Conservation (phyloP, 805 yeast genomes). For the Metschnikowia koreensis region DNA sequence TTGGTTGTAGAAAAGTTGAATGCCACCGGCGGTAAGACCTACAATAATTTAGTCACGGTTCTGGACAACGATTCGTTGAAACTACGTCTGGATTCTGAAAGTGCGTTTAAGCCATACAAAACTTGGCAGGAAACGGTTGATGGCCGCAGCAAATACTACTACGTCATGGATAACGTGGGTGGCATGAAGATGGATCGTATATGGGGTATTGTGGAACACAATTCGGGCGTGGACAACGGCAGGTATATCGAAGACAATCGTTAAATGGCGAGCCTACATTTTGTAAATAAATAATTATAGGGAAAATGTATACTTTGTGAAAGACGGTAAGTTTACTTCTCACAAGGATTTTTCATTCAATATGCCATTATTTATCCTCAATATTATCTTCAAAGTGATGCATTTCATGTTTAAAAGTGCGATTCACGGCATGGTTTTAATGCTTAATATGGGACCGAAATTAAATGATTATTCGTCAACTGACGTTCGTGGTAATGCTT, state of each 20-base stretch:
- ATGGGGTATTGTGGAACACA: slow-evolving; percentile 77
- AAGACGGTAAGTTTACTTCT: no score
- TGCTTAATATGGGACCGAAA: no score
- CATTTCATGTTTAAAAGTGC: no score
- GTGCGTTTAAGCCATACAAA: slow-evolving; percentile 26
- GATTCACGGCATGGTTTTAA: no score
- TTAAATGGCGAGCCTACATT: not conserved
- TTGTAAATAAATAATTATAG: not conserved
- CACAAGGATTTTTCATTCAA: no score
- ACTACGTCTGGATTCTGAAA: slow-evolving; percentile 23
- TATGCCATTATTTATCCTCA: no score
- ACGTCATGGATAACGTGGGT: slow-evolving; percentile 71
- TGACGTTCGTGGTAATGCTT: no score
- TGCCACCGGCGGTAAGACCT: slow-evolving; percentile 62
- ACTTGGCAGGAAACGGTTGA: slow-evolving; percentile 40
- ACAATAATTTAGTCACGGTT: slow-evolving; percentile 58
- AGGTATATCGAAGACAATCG: slow-evolving; percentile 33
- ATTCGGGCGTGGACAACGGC: slow-evolving; percentile 67
- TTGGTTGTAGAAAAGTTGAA: slow-evolving; percentile 67
- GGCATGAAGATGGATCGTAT: slow-evolving; percentile 81
- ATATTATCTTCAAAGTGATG: no score
- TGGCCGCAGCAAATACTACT: slow-evolving; percentile 42
- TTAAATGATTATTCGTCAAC: no score
- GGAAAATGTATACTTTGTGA: not conserved
- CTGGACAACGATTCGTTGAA: slow-evolving; percentile 34